Evolutionary conservation across 371 early-diverging fungal genomes (phyloP), one percentile per base, ranked within the genome.

Genomic region (Lichtheimia corymbifera): DNA sequence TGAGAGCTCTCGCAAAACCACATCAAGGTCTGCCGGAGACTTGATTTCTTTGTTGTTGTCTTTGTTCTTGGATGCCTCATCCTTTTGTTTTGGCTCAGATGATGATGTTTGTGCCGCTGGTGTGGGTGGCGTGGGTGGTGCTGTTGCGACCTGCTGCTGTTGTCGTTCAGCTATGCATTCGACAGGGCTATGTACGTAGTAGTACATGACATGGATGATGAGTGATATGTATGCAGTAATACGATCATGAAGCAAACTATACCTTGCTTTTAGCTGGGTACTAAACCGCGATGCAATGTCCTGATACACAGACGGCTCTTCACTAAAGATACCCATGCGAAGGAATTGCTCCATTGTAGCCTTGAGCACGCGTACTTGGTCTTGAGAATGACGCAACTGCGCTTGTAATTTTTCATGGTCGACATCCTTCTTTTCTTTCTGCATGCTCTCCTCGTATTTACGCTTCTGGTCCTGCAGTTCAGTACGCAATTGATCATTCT

Each of bases 301-400:
- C 52, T 66, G 22, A 59, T 67, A 43, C 58, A 64, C 22, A 44
- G 54, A 11, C 40, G 61, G 40, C 40, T 71, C 74, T 43, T 70
- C 68, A 27, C 64, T 73, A 50, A 76, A 76, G 6, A 76, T 68
- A 28, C 76, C 76, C 68, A 76, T 73, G 15, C 75, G 68, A 42
- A 77, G 44, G 52, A 77, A 72, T 27, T 77, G 78, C 50, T 74
- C 78, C 78, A 77, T 74, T 0, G 78, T 74, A 22, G 78, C 66
- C 42, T 77, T 77, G 17, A 77, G 52, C 5, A 77, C 64, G 12
- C 71, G 62, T 0, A 77, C 73, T 53, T 77, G 78, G 14, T 71
- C 71, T 54, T 72, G 70, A n/a, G 75, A 64, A 53, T 72, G 78
- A 0, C 65, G 66, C 52, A 77, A 63, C 25, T 77, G 71, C 0